Conservation (phyloP, 1,139 yeast species). For the Lizanozyma gosingica region DNA sequence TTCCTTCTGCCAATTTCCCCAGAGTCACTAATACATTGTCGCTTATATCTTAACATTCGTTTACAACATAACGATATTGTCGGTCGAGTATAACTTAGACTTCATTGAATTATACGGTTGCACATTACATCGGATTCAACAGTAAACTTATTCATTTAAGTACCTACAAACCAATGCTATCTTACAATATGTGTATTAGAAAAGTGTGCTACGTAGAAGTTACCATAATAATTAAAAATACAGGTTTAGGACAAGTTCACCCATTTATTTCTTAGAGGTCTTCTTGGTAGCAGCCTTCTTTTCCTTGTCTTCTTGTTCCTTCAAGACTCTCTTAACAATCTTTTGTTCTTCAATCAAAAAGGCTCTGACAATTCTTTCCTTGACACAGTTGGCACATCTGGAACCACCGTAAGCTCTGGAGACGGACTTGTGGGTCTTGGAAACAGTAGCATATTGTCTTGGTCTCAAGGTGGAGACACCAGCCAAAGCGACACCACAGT, state of each 20-base stretch:
- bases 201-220: background rate
- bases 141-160: too few species aligned
- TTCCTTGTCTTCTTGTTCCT: conserved; percentile 88
- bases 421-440: conserved; percentile 96
- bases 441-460: conserved; percentile 90
- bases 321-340: conserved; percentile 97
- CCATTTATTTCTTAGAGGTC: conserved; percentile 27
- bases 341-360: conserved; percentile 99
- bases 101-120: too few species aligned
- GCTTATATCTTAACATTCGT: too few species aligned
- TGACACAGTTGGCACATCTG: conserved; percentile 96
- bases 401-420: conserved; percentile 99
- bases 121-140: too few species aligned
- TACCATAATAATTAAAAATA: background rate
- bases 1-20: conserved; percentile 52
- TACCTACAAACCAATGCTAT: too few species aligned
- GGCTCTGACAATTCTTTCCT: conserved; percentile 98
- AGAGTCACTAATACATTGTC: conserved; percentile 48
- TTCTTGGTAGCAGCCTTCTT: conserved; percentile 45
- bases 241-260: background rate
- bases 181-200: background rate
- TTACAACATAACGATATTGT: too few species aligned
- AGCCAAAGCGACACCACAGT: conserved; percentile 86
- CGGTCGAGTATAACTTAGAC: too few species aligned
- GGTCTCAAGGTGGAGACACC: conserved; percentile 96